A percentile compares a stretch with the other conserved stretches of the same genome.
Evolutionary conservation across 495 filamentous ascomycete genomes (phyloP).

Genomic region (Cercophora sp.): DNA sequence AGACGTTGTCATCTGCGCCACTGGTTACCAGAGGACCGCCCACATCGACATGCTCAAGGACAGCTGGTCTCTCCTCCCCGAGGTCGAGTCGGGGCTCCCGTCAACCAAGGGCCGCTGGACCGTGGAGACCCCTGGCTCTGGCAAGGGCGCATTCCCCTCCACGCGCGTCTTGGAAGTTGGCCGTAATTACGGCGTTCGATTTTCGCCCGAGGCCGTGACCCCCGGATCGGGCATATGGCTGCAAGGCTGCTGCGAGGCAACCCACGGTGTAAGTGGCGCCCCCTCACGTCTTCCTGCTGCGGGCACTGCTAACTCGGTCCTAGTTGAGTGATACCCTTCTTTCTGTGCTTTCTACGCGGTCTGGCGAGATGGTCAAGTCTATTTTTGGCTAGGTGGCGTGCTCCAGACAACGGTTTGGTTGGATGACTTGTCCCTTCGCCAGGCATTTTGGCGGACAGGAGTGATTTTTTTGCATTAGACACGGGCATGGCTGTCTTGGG

Average conservation of each 20-base stretch:
- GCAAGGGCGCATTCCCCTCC: not conserved
- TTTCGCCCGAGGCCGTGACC: conserved; percentile 61
- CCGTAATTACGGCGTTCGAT: conserved; percentile 72
- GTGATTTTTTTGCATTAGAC: conserved; percentile 10
- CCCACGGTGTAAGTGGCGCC: conserved; percentile 76
- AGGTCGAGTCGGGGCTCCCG: conserved; percentile 19
- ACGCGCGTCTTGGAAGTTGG: conserved; percentile 29
- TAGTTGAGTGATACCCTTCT: conserved; percentile 72
- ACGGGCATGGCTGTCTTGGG: conserved; percentile 3
- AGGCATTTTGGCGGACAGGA: not conserved
- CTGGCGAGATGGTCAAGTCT: conserved; percentile 69
- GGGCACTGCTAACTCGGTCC: conserved; percentile 10
- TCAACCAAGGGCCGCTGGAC: conserved; percentile 20
- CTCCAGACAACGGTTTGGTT: conserved; percentile 8
- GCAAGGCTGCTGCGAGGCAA: conserved; percentile 90
- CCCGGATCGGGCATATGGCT: conserved; percentile 78
- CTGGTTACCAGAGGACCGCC: conserved; percentile 75
- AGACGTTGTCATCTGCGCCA: conserved; percentile 80
- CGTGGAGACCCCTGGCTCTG: not conserved
- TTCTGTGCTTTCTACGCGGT: conserved; percentile 66
- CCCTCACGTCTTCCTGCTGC: no score
- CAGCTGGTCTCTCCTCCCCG: conserved; percentile 58
- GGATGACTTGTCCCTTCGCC: no score
- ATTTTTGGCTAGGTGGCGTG: conserved; percentile 52
- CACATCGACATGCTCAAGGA: conserved; percentile 74